Evolutionary conservation across 257 asterid species (phyloP).

Genomic region (Cynanchum wilfordii): DNA sequence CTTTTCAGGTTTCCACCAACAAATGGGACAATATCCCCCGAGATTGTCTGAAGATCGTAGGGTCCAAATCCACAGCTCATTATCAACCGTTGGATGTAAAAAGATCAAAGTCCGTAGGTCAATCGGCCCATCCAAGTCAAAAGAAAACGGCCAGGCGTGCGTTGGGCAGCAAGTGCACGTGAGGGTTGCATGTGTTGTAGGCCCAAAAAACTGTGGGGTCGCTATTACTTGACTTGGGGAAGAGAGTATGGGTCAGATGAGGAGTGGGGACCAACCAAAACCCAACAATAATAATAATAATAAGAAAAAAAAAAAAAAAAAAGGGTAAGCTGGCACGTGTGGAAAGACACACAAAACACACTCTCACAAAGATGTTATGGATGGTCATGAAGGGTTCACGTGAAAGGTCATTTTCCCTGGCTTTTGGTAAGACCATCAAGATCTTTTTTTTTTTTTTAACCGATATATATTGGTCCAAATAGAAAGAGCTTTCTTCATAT

Average conservation of each 20-base stretch:
- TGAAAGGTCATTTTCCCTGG: constrained; percentile 10
- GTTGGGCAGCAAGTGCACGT: constrained; percentile 18
- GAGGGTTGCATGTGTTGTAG: constrained; percentile 15
- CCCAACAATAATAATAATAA: too few relatives aligned
- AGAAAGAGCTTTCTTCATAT: too few relatives aligned
- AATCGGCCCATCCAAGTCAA: constrained; percentile 13
- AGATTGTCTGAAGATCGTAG: constrained; percentile 12
- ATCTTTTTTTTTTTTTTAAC: constrained; percentile 18
- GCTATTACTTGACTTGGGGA: background rate
- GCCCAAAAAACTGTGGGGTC: constrained; percentile 1
- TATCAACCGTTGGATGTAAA: background rate
- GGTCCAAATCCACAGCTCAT: background rate
- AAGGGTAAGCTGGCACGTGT: constrained; percentile 13
- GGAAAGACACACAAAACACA: background rate
- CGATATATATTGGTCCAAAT: too few relatives aligned
- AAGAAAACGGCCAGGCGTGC: constrained; percentile 18
- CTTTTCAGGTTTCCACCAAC: constrained; percentile 19
- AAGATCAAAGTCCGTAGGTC: background rate
- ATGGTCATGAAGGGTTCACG: constrained; percentile 15
- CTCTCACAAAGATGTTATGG: background rate
- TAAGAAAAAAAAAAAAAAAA: too few relatives aligned
- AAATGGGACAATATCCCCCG: constrained; percentile 18
- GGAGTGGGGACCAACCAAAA: constrained; percentile 1
- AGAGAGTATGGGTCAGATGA: constrained; percentile 2
- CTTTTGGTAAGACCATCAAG: background rate